A percentile compares a stretch with the other conserved stretches of the same genome.
Conservation (phyloP, 1,284 basidiomycete species). For the Leucoagaricus sp. region DNA sequence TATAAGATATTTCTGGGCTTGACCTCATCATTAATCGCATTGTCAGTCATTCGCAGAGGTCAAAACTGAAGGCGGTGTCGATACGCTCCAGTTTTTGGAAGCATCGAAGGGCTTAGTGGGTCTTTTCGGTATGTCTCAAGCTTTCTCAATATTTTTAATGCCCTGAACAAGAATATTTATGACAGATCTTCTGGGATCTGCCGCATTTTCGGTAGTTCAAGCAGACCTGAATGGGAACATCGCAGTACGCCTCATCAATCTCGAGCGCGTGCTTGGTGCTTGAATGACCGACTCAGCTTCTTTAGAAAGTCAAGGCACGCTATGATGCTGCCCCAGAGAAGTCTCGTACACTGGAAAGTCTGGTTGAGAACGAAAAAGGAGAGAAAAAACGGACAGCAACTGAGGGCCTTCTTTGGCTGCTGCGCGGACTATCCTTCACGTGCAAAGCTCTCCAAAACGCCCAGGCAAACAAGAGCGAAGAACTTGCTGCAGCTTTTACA, state of each 20-base stretch:
- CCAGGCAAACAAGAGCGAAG: conserved; percentile 67
- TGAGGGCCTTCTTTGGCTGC: conserved; percentile 91
- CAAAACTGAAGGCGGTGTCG: conserved; percentile 84
- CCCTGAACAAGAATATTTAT: conserved; percentile 10
- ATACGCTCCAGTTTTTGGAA: conserved; percentile 88
- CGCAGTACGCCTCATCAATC: conserved; percentile 51
- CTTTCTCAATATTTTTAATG: no score
- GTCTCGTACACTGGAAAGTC: conserved; percentile 81
- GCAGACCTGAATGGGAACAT: conserved; percentile 94
- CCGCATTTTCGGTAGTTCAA: conserved; percentile 87
- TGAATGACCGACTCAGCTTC: background rate
- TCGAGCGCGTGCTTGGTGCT: background rate
- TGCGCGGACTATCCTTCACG: conserved; percentile 90
- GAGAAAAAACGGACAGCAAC: conserved; percentile 90
- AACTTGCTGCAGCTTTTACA: conserved; percentile 79
- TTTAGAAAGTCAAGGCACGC: conserved; percentile 86
- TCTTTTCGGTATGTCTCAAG: conserved; percentile 78
- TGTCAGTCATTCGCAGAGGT: conserved; percentile 89
- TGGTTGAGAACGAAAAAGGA: conserved; percentile 84
- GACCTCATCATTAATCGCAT: conserved; percentile 8
- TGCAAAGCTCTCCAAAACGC: conserved; percentile 79
- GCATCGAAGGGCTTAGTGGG: conserved; percentile 89
- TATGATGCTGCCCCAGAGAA: conserved; percentile 66
- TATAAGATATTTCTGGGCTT: conserved; percentile 26
- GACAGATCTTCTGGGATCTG: conserved; percentile 86